A percentile compares a stretch with the other conserved stretches of the same genome.
phyloP scores from a whole-genome alignment of 192 early-diverging fungal species.

The Helicostylum pulchrum region DNA sequence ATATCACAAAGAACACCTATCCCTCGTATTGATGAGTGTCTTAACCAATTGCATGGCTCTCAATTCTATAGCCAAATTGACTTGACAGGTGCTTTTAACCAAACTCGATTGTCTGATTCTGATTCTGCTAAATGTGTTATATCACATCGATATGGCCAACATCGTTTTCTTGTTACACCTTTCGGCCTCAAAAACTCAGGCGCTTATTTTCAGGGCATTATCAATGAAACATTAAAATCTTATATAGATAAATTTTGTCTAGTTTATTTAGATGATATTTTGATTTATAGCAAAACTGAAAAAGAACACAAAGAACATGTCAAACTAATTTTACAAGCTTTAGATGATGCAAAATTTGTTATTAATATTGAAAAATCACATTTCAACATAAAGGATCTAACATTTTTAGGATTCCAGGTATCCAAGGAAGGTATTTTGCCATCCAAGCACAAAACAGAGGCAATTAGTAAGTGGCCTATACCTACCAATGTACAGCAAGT shows the following conservation, averaged over 20 bases:
- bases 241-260: too few relatives aligned
- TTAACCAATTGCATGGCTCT: slow-evolving; percentile 33
- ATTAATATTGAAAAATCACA: slow-evolving; percentile 9
- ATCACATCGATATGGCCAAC: slow-evolving; percentile 15
- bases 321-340: slow-evolving; percentile 12
- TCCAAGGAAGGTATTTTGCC: slow-evolving; percentile 20
- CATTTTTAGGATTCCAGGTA: slow-evolving; percentile 32
- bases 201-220: too few relatives aligned
- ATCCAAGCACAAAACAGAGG: slow-evolving; percentile 21
- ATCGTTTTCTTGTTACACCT: slow-evolving; percentile 23
- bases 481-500: slow-evolving; percentile 23
- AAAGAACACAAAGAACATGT: slow-evolving; percentile 22
- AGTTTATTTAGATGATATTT: slow-evolving; percentile 20
- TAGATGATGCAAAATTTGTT: slow-evolving; percentile 10
- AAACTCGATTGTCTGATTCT: slow-evolving; percentile 28
- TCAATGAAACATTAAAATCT: too few relatives aligned
- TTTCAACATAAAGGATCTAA: slow-evolving; percentile 9
- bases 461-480: slow-evolving; percentile 16
- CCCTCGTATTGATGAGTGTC: slow-evolving; percentile 45
- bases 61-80: slow-evolving; percentile 46
- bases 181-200: too few relatives aligned
- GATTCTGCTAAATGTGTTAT: slow-evolving; percentile 42
- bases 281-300: slow-evolving; percentile 10
- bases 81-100: slow-evolving; percentile 40
- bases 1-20: slow-evolving; percentile 48